These are phyloP conservation scores for Lipomyces kockii DNA, from an alignment of 805 yeast species.

Conservation along the genomic window DNA sequence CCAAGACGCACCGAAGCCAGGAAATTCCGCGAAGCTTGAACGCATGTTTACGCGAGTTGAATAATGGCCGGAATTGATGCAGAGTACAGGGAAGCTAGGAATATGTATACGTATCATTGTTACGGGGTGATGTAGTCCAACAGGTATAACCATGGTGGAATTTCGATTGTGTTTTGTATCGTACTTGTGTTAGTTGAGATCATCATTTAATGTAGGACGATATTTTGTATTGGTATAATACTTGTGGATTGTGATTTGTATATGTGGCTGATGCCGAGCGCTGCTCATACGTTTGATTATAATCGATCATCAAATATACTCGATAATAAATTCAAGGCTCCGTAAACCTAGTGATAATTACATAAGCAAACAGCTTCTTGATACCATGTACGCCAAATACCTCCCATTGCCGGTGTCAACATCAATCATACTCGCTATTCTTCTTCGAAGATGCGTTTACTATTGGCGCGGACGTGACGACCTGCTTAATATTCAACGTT, in stretches of 20 bases:
- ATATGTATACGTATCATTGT: background rate
- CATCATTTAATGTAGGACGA: background rate
- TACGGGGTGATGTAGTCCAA: background rate
- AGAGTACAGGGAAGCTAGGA: background rate
- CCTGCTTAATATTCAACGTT: constrained; percentile 21
- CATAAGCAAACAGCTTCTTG: background rate
- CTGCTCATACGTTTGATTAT: background rate
- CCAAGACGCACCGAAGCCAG: constrained; percentile 64
- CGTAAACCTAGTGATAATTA: background rate
- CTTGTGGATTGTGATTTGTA: background rate
- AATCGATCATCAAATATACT: background rate
- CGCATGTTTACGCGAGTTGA: constrained; percentile 34
- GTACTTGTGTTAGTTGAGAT: background rate
- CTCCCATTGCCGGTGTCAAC: constrained; percentile 4
- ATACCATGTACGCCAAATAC: background rate
- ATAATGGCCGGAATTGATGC: constrained; percentile 4
- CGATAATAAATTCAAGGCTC: background rate
- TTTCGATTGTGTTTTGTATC: background rate
- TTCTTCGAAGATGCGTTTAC: background rate
- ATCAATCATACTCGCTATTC: background rate
- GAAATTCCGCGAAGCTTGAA: constrained; percentile 71
- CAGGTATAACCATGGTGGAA: background rate
- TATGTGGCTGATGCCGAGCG: background rate
- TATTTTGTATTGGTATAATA: background rate
- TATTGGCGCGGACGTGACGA: constrained; percentile 22